Percentiles rank a stretch among this genome's conserved stretches.
phyloP scores from a whole-genome alignment of 2,329 filamentous ascomycete genomes.

The Cytospora piceae region DNA sequence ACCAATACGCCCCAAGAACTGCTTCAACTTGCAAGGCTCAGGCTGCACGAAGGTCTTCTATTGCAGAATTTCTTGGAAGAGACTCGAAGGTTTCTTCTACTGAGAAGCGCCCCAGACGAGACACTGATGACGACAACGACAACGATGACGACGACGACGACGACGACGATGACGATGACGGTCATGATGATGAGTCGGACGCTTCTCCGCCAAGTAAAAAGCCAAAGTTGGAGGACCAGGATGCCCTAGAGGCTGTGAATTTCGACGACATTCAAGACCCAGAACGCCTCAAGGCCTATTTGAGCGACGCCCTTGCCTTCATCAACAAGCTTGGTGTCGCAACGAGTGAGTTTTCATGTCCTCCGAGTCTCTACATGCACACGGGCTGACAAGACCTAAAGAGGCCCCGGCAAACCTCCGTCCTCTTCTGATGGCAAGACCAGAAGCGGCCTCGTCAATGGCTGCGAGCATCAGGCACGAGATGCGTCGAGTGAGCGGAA shows the following conservation, averaged over 20 bases:
- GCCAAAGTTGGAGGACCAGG: neutral
- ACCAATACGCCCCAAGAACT: neutral
- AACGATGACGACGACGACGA: too few species aligned
- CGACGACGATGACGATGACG: neutral
- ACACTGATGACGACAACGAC: neutral
- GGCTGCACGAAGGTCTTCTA: neutral
- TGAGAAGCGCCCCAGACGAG: neutral
- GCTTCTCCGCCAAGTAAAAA: neutral
- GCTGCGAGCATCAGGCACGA: neutral
- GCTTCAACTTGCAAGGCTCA: neutral
- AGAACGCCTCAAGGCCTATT: neutral
- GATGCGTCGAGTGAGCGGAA: neutral
- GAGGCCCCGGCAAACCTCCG: neutral
- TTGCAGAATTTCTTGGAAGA: neutral
- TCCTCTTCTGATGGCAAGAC: neutral
- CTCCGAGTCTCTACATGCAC: neutral
- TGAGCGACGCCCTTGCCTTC: neutral
- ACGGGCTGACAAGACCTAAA: neutral
- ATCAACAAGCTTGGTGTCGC: neutral
- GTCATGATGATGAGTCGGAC: neutral
- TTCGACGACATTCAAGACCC: neutral
- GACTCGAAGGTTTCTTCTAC: neutral
- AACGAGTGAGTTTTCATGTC: neutral
- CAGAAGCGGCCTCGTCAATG: neutral
- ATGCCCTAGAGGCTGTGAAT: neutral